These are phyloP conservation scores for Exophiala oligosperma DNA, from an alignment of 2,329 filamentous ascomycete species.

Conservation along the genomic window DNA sequence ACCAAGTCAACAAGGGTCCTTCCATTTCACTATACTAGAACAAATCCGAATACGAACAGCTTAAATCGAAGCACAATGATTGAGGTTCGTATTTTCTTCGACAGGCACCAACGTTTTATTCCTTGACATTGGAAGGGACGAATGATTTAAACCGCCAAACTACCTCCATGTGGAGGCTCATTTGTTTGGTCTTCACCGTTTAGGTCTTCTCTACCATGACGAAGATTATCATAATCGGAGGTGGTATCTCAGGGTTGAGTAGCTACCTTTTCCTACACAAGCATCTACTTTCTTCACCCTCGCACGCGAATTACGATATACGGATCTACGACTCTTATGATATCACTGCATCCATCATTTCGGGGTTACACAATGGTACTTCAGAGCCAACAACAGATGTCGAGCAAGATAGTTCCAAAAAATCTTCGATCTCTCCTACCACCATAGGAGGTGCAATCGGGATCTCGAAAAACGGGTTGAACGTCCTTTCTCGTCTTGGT, in stretches of 20 bases:
- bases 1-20: not conserved
- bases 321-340: slow-evolving; percentile 44
- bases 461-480: slow-evolving; percentile 42
- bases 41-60: too few relatives aligned
- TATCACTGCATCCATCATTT: slow-evolving; percentile 30
- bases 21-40: not conserved
- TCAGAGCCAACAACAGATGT: not conserved
- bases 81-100: not conserved
- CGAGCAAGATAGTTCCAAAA: not conserved
- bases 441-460: slow-evolving; percentile 41
- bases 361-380: not conserved
- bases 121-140: too few relatives aligned
- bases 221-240: slow-evolving; percentile 46
- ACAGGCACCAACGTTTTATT: slow-evolving; percentile 2
- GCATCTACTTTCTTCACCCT: slow-evolving; percentile 34
- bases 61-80: not conserved
- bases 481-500: slow-evolving; percentile 35
- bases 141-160: too few relatives aligned
- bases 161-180: not conserved
- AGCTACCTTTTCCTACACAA: slow-evolving; percentile 43
- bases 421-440: slow-evolving; percentile 34
- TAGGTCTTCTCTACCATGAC: slow-evolving; percentile 2
- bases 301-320: slow-evolving; percentile 31
- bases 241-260: slow-evolving; percentile 42
- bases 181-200: not conserved